phyloP scores from a whole-genome alignment of 805 yeast species.

The Hyphopichia homilentoma region DNA sequence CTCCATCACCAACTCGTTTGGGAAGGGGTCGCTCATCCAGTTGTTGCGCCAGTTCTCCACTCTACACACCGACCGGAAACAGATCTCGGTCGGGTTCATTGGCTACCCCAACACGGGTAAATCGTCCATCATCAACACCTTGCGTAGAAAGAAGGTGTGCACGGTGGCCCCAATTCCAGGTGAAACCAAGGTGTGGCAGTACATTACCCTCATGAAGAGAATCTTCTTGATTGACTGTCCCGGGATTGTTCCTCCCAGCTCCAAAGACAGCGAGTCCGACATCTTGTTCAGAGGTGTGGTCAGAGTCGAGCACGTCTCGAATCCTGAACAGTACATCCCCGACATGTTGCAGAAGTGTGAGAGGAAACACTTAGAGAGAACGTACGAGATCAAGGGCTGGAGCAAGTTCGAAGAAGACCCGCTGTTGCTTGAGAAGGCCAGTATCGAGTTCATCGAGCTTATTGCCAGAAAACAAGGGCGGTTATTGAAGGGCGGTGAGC shows the following conservation, averaged over 20 bases:
- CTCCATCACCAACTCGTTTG: conserved; percentile 93
- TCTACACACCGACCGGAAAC: conserved; percentile 88
- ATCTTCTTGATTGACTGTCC: conserved; percentile 97
- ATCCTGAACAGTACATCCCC: conserved; percentile 94
- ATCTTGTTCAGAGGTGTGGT: conserved; percentile 95
- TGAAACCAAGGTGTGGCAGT: conserved; percentile 99
- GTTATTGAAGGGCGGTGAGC: conserved; percentile 94
- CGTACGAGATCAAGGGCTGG: conserved; percentile 95
- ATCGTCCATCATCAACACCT: conserved; percentile 90
- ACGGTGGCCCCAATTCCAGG: conserved; percentile 98
- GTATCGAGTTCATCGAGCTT: conserved; percentile 75
- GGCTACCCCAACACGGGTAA: conserved; percentile 99
- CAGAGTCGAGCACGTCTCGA: conserved; percentile 94
- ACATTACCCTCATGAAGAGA: conserved; percentile 93
- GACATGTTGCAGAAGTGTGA: conserved; percentile 83
- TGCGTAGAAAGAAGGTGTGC: conserved; percentile 93
- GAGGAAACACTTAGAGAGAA: conserved; percentile 86
- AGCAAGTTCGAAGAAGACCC: conserved; percentile 37
- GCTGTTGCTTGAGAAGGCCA: conserved; percentile 45
- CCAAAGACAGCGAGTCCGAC: conserved; percentile 86
- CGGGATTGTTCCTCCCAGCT: conserved; percentile 95
- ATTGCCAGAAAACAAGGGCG: conserved; percentile 92
- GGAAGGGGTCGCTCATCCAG: conserved; percentile 95
- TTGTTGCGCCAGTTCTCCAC: conserved; percentile 88
- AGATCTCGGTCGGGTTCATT: conserved; percentile 93